Evolutionary conservation across 1,139 yeast species (phyloP), one percentile per base, ranked within the genome.

Genomic region (Zhuliangozyma blackwelliae): DNA sequence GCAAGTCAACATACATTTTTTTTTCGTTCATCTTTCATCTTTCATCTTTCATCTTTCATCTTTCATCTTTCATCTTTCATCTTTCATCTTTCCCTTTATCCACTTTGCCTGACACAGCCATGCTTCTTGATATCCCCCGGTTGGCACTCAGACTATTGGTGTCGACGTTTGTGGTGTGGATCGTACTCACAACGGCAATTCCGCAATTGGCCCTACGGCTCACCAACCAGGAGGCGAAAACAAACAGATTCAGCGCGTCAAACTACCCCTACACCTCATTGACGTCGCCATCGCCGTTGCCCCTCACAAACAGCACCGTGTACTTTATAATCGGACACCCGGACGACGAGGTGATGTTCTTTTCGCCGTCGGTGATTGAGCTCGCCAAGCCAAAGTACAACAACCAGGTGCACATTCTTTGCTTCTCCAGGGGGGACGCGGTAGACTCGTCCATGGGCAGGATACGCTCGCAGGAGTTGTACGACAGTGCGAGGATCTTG

Each of bases 261-360:
- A 33, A 45, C 3, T 68, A 63, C 40, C 72, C 74, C 9, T 65
- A 68, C 47, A 55, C 55, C 32, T 63, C 72, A 23, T 54, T 68
- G 25, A 62, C 68, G 2, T 54, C 62, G 10, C 68, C 70, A 5
- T 54, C 65, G 13, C 57, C 65, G 6, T 47, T 63, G 22, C 64
- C 66, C 6, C 61, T 68, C 16, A 55, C 49, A 13, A 57, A 68
- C 42, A 55, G 65, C 28, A 55, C 63, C 1, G 63, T 75, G 1
- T 73, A 71, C 45, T 64, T 86, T 34, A 66, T 92, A 13, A 82
- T 89, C 30, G 96, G 96, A 1, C 99, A 94, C 59, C 99, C 99
- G 0, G 99, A 94, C 59, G 99, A 94, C 57, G 99, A 94, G 60
- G 92, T 89, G 39, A 94, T 94, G 98, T 94, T 94, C 61, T 94